Base-by-base conservation (phyloP, 441 rosid genomes). In the Manihot esculenta region DNA sequence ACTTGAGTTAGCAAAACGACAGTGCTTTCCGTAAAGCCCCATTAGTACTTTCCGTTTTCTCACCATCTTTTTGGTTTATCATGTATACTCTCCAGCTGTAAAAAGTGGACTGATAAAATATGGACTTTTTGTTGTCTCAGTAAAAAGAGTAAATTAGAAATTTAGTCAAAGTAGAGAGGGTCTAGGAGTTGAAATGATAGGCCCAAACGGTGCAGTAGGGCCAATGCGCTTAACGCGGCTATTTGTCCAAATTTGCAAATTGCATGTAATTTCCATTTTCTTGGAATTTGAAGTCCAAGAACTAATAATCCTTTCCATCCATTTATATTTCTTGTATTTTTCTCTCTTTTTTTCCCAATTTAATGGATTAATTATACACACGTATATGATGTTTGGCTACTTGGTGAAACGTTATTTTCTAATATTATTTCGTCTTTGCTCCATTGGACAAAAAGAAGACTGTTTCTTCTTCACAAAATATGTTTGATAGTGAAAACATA, bases 141-240 rank as follows among this genome's bases (percentile, higher is more conserved):
- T 17, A 26, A n/a, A n/a, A 55, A 23, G 3, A 55, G 0, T 7
- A 50, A 50, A 26, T 0, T n/a, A 24, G 26, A 13, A 24, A 35
- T 1, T n/a, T 26, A 64, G 78, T 73, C 70, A 65, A 68, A 66
- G 27, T 35, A 35, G 24, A 11, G 45, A 54, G 27, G 66, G 49
- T 41, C 67, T 23, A 21, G 48, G 60, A 3, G 14, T 27, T 26
- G 47, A 41, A 38, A 53, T 62, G 17, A 38, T 20, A 74, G 72
- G 68, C 73, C 69, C 41, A 68, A 60, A 45, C 62, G 72, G 76
- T 68, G 74, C 51, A 21, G 78, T 54, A 57, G 78, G 79, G 59
- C 44, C 77, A 57, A 64, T 65, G 47, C 58, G 24, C 68, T 64
- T 17, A 54, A 62, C 65, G n/a, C 64, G 72, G 59, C 59, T 7